Conservation (phyloP, 31 red algal genomes). For the Porphyra umbilicalis region DNA sequence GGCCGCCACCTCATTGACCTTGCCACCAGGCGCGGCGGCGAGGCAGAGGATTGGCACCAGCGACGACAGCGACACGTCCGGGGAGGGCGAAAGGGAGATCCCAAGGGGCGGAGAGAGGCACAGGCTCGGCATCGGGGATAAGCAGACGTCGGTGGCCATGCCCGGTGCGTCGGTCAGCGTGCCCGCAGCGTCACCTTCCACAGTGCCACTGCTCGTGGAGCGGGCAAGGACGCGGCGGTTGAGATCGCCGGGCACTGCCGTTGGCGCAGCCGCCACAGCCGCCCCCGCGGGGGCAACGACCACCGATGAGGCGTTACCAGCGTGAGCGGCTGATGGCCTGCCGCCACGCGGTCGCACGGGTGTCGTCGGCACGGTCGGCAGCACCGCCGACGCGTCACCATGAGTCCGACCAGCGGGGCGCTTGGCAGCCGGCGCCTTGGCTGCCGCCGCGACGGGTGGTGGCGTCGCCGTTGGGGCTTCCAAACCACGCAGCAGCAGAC, state of each 20-base stretch:
- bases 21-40: neutral
- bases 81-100: neutral
- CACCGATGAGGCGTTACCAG: neutral
- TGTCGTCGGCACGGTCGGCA: neutral
- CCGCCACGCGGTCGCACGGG: neutral
- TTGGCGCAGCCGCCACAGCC: neutral
- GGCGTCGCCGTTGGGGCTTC: neutral
- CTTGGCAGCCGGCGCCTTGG: neutral
- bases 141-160: neutral
- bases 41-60: neutral
- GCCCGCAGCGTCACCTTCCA: neutral
- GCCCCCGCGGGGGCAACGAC: neutral
- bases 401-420: neutral
- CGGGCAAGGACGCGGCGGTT: neutral
- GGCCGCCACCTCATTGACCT: neutral
- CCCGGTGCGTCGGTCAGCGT: neutral
- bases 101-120: neutral
- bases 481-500: neutral
- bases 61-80: neutral
- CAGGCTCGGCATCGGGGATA: neutral
- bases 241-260: neutral
- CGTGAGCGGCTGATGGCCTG: neutral
- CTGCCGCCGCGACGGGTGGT: neutral
- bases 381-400: neutral
- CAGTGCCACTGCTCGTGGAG: neutral